Evolutionary conservation across 768 basidiomycete genomes (phyloP), one percentile per base, ranked within the genome.

Genomic region (Lyophyllum decastes): DNA sequence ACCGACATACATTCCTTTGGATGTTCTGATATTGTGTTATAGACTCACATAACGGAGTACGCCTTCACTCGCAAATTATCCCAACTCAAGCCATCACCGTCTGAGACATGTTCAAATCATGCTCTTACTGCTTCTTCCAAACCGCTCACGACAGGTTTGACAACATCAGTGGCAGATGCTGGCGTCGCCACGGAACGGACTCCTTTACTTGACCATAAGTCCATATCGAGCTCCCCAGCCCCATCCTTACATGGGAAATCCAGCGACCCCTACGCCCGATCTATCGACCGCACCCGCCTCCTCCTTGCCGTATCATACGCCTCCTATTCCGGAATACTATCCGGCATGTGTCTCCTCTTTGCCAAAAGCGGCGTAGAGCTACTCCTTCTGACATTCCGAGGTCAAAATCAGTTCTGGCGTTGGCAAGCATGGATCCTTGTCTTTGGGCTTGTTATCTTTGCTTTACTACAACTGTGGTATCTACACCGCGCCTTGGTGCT

Each of bases 311-410:
- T 94, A 46, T 90, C 92, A 1, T 98, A 92, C 70, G 89, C 94
- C 16, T 92, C 92, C 12, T 84, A 88, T 51, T 94, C 91, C 3
- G 95, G 95, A 0, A 94, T 92, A 21, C 77, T 96, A 25, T 92
- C 89, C 3, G 95, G 95, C 22, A 90, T 98, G 86, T 96, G 93
- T 68, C 76, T 98, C 24, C 78, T 98, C 16, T 92, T 96, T 61
- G 95, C 95, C 16, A 98, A 98, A 76, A 92, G 92, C 58, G 94
- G 92, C 2, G 91, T 95, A 11, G 94, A 96, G 72, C 78, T 98
- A 9, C 77, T 96, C 8, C 74, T 98, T 56, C 74, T 95, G 33
- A 94, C 93, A 0, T 61, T 94, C 24, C 72, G 80, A 4, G 90
- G 90, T 8, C 70, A 87, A 34, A 92, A 92, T 65, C 92, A 94